These are phyloP conservation scores for Symbiodinium pilosum DNA, from an alignment of 73 alveolate genomes.

Conservation along the genomic window DNA sequence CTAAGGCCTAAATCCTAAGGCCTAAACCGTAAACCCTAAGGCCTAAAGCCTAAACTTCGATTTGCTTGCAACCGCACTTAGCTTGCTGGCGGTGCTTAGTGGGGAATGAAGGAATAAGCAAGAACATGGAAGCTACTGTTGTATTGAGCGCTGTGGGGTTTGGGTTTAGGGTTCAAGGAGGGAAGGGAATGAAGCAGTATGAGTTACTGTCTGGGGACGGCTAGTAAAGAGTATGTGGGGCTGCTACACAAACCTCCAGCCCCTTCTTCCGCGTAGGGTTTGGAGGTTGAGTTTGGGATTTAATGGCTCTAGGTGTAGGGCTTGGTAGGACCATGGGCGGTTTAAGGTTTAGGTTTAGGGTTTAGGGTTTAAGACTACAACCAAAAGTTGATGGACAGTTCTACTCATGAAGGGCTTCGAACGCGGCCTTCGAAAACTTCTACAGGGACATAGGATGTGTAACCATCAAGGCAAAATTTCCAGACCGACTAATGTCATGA, in stretches of 20 bases:
- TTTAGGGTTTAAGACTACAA: neutral
- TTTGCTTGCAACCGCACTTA: too few relatives aligned
- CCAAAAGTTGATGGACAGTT: neutral
- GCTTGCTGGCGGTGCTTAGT: too few relatives aligned
- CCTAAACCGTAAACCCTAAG: too few relatives aligned
- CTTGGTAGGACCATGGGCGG: neutral
- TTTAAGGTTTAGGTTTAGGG: neutral
- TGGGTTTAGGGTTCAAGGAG: neutral
- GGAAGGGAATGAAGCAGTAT: neutral
- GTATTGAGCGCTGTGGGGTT: neutral
- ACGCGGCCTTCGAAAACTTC: neutral
- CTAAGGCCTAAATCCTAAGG: too few relatives aligned
- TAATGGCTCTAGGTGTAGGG: neutral
- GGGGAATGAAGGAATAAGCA: too few relatives aligned
- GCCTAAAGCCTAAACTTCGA: too few relatives aligned
- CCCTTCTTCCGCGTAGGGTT: too few relatives aligned
- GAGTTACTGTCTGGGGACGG: neutral
- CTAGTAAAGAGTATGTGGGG: neutral
- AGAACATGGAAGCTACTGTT: too few relatives aligned
- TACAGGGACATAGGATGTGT: too few relatives aligned
- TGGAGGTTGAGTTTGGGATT: neutral
- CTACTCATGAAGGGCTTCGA: neutral
- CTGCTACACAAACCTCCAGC: too few relatives aligned
- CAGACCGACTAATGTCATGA: neutral
- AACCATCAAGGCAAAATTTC: too few relatives aligned